Evolutionary conservation across 257 asterid species (phyloP), one percentile per base, ranked within the genome.

Genomic region (Handroanthus guayacan): DNA sequence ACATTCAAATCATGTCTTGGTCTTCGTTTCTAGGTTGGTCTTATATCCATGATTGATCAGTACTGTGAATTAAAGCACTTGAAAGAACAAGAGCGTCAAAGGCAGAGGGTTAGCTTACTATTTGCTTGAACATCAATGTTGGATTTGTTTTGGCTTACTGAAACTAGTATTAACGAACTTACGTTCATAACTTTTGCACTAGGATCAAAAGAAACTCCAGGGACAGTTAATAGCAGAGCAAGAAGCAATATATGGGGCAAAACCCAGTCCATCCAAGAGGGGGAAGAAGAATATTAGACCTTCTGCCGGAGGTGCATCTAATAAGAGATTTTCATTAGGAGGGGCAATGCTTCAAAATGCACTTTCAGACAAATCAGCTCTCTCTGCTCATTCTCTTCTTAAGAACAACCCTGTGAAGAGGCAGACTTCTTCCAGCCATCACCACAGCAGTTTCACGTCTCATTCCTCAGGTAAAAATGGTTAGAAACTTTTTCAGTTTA

Each of bases 131-230:
- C 72, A 63, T 51, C 62, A 37, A 55, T 34, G 5, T 31, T 76
- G 58, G 43, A 34, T 52, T 56, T 11, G 2, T 47, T 13, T 55
- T 25, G 12, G 67, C 16, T 39, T 60, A 43, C 66, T 20, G 71
- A 77, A 52, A 71, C 11, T 13, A 18, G 51, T 48, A 37, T 44
- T 65, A 65, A 69, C 25, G 54, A 67, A 18, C 54, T 56, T 54
- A 37, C 70, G 75, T 45, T 62, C 67, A 14, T 50, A 31, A 12
- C 10, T 78, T 5, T 78, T 43, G 20, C 61, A 78, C 62, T 63
- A 92, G 99, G 95, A 91, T 67, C 96, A 83, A 82, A 95, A 92
- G 93, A 95, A 88, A 83, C 88, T 95, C 38, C 97, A 92, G 47
- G 97, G 97, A 56, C 98, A 86, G 83, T 76, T 91, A 63, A 81